phyloP scores from a whole-genome alignment of 2,329 filamentous ascomycete species.

The Pestalotiopsis sp. region DNA sequence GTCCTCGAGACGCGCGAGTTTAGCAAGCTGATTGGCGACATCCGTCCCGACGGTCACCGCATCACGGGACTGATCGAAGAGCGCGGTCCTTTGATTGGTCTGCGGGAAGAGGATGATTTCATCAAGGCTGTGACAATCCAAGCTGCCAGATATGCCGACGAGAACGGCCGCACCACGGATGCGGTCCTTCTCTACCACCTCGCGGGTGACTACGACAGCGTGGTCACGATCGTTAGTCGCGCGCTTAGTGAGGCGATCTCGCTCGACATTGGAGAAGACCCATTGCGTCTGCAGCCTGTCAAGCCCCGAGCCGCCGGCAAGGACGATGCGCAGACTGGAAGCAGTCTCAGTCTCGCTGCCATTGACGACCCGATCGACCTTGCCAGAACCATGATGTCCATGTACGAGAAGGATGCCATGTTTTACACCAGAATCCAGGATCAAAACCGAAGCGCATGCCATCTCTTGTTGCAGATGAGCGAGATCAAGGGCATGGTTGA shows the following conservation, averaged over 20 bases:
- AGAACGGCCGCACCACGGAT: slow-evolving; percentile 90
- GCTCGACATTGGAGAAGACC: slow-evolving; percentile 80
- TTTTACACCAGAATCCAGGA: slow-evolving; percentile 60
- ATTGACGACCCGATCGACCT: slow-evolving; percentile 64
- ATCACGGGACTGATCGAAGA: slow-evolving; percentile 87
- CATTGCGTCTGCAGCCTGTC: slow-evolving; percentile 76
- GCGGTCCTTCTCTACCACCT: slow-evolving; percentile 94
- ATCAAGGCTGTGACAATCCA: slow-evolving; percentile 90
- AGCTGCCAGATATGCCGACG: slow-evolving; percentile 89
- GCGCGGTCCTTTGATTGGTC: slow-evolving; percentile 77
- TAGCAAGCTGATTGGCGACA: slow-evolving; percentile 89
- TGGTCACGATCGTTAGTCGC: slow-evolving; percentile 87
- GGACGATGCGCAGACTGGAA: slow-evolving; percentile 45
- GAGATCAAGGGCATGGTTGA: slow-evolving; percentile 60
- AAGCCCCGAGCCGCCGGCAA: slow-evolving; percentile 63
- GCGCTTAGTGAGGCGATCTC: slow-evolving; percentile 88
- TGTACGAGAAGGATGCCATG: slow-evolving; percentile 64
- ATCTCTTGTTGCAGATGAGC: slow-evolving; percentile 61
- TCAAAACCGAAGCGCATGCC: slow-evolving; percentile 58
- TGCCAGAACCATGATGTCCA: slow-evolving; percentile 62
- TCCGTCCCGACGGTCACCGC: slow-evolving; percentile 80
- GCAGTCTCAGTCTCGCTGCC: slow-evolving; percentile 61
- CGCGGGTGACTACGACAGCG: slow-evolving; percentile 91
- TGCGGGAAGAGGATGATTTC: slow-evolving; percentile 80
- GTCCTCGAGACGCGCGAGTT: slow-evolving; percentile 98